These are phyloP conservation scores for Aureobasidium sp. DNA, from an alignment of 2,329 filamentous ascomycete species.

Conservation along the genomic window DNA sequence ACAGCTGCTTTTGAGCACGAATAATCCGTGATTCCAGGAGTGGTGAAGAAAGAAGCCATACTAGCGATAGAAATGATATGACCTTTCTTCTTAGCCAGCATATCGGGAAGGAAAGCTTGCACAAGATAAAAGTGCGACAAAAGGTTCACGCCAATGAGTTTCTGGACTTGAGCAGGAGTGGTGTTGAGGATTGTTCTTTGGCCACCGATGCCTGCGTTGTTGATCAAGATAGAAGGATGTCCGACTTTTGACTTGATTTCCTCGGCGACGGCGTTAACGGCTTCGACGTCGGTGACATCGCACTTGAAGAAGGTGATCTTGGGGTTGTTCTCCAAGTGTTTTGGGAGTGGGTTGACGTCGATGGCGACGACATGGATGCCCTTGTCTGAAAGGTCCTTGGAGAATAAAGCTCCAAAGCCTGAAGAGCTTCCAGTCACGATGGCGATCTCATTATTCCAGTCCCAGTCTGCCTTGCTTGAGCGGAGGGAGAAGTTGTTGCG, in stretches of 20 bases:
- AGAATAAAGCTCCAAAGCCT: slow-evolving; percentile 34
- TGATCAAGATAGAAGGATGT: slow-evolving; percentile 42
- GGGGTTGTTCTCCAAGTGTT: slow-evolving; percentile 26
- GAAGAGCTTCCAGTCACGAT: slow-evolving; percentile 30
- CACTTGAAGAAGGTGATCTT: slow-evolving; percentile 35
- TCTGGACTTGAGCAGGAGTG: slow-evolving; percentile 37
- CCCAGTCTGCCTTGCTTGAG: slow-evolving; percentile 29
- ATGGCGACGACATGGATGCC: slow-evolving; percentile 34
- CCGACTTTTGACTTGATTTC: slow-evolving; percentile 35
- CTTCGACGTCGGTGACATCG: slow-evolving; percentile 43
- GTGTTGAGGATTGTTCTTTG: slow-evolving; percentile 42
- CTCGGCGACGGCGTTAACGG: slow-evolving; percentile 36
- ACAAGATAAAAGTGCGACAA: slow-evolving; percentile 46
- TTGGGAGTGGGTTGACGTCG: slow-evolving; percentile 30
- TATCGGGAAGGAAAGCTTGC: slow-evolving; percentile 46
- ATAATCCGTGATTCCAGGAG: slow-evolving; percentile 47
- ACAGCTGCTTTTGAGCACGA: slow-evolving; percentile 46
- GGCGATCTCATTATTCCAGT: slow-evolving; percentile 32
- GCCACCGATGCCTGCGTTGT: slow-evolving; percentile 45
- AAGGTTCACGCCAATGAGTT: slow-evolving; percentile 47
- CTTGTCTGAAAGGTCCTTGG: slow-evolving; percentile 28
- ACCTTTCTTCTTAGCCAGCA: slow-evolving; percentile 44
- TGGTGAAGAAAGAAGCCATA: slow-evolving; percentile 42
- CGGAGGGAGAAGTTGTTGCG: slow-evolving; percentile 33
- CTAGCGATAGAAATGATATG: slow-evolving; percentile 52